Base-by-base conservation (phyloP, 129 eudicot genomes). In the Escallonia herrerae region DNA sequence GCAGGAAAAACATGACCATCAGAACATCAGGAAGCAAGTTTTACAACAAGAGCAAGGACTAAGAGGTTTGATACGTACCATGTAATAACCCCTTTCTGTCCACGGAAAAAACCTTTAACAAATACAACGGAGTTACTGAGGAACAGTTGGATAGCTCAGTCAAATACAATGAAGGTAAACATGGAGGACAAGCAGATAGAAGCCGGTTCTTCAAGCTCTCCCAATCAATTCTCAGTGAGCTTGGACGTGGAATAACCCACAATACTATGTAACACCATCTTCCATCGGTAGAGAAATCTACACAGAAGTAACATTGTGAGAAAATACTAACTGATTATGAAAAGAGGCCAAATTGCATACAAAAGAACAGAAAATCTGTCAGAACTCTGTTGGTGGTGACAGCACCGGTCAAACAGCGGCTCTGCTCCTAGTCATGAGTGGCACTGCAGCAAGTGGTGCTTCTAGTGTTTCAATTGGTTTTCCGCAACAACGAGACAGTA, bases 201-300 rank as follows among this genome's bases (percentile, higher is more conserved):
- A 89, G 79, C 62, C 93, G 77, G 52, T 71, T 86, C 75, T 78
- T 89, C 68, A 89, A 76, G 76, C 84, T 82, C 71, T 77, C 81
- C 96, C 96, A 85, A 56, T 83, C 82, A 46, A 89, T 73, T 55
- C 42, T 67, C 40, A 66, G 33, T 8, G 87, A 80, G 58, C 69
- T 78, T 53, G 86, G 84, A 12, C 75, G 69, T 39, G 96, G 87
- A 15, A 80, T 79, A 40, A 84, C 89, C 93, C 89, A 85, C 41
- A 89, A 68, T 43, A 89, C 93, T 45, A 89, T 45, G 76, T 89
- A 89, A 76, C 96, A 89, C 96, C 96, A 89, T 56, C 70, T 89
- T 56, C 96, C 96, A 77, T 89, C 96, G 8, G 96, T 89, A 5
- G 91, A 80, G 48, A 83, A 79, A 82, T 88, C 96, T 88, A 63